Evolutionary conservation across 495 filamentous ascomycete genomes (phyloP).

Genomic region (Gamarada debralockiae): DNA sequence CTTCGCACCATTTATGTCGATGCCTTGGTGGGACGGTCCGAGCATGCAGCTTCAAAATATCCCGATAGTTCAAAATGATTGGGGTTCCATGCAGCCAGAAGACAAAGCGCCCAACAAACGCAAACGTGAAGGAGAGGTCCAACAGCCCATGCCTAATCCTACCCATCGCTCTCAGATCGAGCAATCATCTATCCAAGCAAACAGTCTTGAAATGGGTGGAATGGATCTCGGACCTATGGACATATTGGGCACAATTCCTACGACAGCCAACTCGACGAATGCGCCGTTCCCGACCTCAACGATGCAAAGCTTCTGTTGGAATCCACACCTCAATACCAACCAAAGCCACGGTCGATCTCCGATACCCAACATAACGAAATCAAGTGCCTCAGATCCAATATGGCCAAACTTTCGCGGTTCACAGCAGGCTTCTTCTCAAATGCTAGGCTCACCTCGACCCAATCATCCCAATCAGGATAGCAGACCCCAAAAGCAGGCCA

Average conservation of each 20-base stretch:
- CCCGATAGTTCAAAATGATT: constrained; percentile 15
- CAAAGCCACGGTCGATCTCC: not conserved
- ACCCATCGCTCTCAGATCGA: constrained; percentile 1
- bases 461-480: too few species aligned
- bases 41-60: not conserved
- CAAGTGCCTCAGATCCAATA: not conserved
- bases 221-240: not conserved
- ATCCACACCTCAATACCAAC: too few species aligned
- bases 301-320: too few species aligned
- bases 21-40: not conserved
- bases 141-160: not conserved
- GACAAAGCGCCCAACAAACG: constrained; percentile 19
- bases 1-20: not conserved
- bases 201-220: not conserved
- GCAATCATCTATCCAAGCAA: constrained; percentile 4
- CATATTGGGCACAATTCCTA: not conserved
- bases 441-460: too few species aligned
- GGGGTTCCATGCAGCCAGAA: constrained; percentile 11
- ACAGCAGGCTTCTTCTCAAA: too few species aligned
- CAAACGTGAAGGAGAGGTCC: constrained; percentile 3
- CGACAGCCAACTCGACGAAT: not conserved
- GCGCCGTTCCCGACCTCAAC: not conserved
- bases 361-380: not conserved
- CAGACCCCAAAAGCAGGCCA: not conserved
- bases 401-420: too few species aligned